Conservation (phyloP, 202 grass and related monocot genomes). For the Schoenoplectus tabernaemontani region DNA sequence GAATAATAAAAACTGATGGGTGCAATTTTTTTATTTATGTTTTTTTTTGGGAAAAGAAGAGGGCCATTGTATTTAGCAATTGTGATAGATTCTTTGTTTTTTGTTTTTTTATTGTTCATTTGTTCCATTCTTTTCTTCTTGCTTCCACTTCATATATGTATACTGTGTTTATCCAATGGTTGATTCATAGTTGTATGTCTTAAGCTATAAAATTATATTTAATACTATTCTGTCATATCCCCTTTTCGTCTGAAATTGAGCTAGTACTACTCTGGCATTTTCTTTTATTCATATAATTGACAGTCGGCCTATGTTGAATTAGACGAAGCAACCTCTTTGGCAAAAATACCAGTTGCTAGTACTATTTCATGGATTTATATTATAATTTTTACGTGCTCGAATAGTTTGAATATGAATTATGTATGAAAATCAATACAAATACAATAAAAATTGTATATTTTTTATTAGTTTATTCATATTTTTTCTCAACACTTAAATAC, state of each 20-base stretch:
- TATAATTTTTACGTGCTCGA: no score
- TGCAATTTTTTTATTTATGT: neutral
- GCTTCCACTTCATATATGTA: neutral
- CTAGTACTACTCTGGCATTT: no score
- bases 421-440: no score
- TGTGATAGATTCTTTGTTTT: constrained; percentile 12
- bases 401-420: no score
- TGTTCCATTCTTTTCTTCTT: neutral
- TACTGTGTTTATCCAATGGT: neutral
- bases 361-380: neutral
- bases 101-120: constrained; percentile 11
- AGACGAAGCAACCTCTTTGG: neutral
- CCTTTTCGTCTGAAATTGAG: neutral
- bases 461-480: no score
- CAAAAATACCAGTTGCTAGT: neutral
- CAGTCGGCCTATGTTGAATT: neutral
- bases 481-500: no score
- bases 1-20: neutral
- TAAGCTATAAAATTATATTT: neutral
- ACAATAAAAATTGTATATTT: no score
- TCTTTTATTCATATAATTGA: neutral
- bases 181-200: constrained; percentile 1
- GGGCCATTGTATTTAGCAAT: constrained; percentile 6
- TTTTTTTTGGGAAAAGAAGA: neutral
- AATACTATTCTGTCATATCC: neutral